phyloP scores from a whole-genome alignment of 805 yeast genomes.

The Candida tibetensis region DNA sequence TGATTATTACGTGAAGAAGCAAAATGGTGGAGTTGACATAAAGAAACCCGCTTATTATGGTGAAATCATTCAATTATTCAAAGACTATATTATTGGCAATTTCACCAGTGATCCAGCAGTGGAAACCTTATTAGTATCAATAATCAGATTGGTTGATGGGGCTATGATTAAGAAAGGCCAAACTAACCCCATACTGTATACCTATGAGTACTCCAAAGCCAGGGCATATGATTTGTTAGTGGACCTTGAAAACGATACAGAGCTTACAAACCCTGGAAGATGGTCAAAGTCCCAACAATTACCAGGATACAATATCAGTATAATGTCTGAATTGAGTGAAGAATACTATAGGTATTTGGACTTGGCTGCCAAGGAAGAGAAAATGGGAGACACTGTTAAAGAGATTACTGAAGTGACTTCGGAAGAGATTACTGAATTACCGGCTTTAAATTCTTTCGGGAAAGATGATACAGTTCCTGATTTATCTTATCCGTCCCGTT shows the following conservation, averaged over 20 bases:
- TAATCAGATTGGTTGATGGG: constrained; percentile 29
- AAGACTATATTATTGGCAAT: constrained; percentile 57
- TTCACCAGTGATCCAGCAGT: constrained; percentile 42
- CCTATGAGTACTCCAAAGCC: constrained; percentile 49
- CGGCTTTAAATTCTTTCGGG: neutral
- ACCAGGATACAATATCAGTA: constrained; percentile 43
- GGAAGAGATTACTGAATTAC: neutral
- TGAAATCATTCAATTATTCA: constrained; percentile 45
- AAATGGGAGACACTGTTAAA: neutral
- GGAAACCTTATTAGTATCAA: constrained; percentile 42
- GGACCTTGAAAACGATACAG: constrained; percentile 25
- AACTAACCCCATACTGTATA: constrained; percentile 4
- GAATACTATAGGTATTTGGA: constrained; percentile 37
- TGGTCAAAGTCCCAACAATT: constrained; percentile 48
- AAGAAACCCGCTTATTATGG: constrained; percentile 21
- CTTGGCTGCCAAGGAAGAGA: constrained; percentile 1
- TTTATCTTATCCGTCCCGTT: neutral
- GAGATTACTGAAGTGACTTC: constrained; percentile 8
- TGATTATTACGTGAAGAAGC: constrained; percentile 13
- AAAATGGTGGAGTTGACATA: constrained; percentile 4
- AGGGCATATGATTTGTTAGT: constrained; percentile 49
- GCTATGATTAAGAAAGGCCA: neutral
- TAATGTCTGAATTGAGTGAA: constrained; percentile 43
- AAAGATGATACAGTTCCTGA: neutral
- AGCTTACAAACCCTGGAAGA: constrained; percentile 47